phyloP scores from a whole-genome alignment of 139 green algal species.

The Micractinium sp. region DNA sequence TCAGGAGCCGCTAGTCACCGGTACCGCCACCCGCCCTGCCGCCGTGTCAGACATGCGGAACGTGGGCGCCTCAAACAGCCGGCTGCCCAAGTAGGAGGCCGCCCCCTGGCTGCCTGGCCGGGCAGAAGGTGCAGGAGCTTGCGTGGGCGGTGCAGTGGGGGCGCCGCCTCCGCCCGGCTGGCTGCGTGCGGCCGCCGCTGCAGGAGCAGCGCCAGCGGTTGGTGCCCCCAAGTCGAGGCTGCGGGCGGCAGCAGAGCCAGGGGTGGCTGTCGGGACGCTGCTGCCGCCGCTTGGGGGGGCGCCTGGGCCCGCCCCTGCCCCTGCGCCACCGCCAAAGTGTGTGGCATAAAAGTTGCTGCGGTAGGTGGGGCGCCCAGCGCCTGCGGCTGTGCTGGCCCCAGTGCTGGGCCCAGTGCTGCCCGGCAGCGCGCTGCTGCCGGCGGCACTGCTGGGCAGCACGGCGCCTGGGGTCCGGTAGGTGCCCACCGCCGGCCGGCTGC shows the following conservation, averaged over 20 bases:
- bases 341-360: slow-evolving; percentile 34
- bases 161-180: no score
- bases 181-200: no score
- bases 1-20: slow-evolving; percentile 6
- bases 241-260: not conserved
- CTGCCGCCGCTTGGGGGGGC: not conserved
- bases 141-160: no score
- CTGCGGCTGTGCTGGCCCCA: not conserved
- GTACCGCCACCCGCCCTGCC: slow-evolving; percentile 4
- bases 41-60: slow-evolving; percentile 12
- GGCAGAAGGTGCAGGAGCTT: not conserved
- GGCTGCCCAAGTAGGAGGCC: not conserved
- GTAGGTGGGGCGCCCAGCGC: not conserved
- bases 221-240: not conserved
- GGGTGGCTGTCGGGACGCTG: not conserved
- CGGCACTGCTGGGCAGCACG: not conserved
- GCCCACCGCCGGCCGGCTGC: not conserved
- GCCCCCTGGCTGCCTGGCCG: not conserved
- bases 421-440: not conserved
- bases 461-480: slow-evolving; percentile 1
- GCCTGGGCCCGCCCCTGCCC: no score
- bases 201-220: not conserved
- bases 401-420: not conserved
- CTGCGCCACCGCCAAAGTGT: not conserved
- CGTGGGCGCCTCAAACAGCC: slow-evolving; percentile 19